phyloP scores from a whole-genome alignment of 345 rosid genomes.

The Gynandropsis gynandra region DNA sequence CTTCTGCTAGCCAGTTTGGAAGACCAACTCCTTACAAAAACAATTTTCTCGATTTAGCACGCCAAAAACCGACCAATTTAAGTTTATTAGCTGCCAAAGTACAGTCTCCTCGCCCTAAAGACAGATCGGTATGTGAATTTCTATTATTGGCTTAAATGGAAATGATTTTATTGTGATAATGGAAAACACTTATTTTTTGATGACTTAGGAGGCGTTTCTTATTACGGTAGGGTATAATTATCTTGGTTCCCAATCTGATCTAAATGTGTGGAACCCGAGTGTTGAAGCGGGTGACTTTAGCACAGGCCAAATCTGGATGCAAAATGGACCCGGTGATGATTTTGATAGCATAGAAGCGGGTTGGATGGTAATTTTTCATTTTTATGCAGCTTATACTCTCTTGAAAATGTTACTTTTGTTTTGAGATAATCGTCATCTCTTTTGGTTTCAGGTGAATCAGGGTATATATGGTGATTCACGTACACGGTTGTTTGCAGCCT shows the following conservation, averaged over 20 bases:
- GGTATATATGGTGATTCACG: constrained; percentile 24
- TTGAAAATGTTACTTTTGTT: no score
- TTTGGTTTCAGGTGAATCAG: constrained; percentile 27
- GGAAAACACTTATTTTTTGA: background rate
- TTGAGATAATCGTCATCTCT: no score
- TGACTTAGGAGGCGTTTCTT: constrained; percentile 28
- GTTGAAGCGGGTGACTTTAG: constrained; percentile 28
- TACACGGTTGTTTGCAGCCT: constrained; percentile 23
- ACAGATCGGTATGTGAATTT: constrained; percentile 33
- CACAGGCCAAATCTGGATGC: constrained; percentile 40
- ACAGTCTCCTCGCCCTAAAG: background rate
- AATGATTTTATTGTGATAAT: background rate
- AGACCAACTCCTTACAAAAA: constrained; percentile 21
- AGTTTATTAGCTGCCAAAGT: background rate
- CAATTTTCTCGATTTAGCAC: constrained; percentile 11
- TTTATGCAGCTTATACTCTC: background rate
- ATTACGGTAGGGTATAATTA: constrained; percentile 28
- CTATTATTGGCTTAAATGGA: no score
- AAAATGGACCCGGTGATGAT: constrained; percentile 19
- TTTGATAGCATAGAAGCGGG: constrained; percentile 42
- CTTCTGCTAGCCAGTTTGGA: constrained; percentile 27
- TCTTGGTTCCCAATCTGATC: constrained; percentile 32
- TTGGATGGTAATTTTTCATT: constrained; percentile 33
- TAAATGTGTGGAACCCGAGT: constrained; percentile 40
- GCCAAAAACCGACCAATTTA: constrained; percentile 3